Evolutionary conservation across 257 asterid species (phyloP).

Genomic region (Solanum gracilifrons): DNA sequence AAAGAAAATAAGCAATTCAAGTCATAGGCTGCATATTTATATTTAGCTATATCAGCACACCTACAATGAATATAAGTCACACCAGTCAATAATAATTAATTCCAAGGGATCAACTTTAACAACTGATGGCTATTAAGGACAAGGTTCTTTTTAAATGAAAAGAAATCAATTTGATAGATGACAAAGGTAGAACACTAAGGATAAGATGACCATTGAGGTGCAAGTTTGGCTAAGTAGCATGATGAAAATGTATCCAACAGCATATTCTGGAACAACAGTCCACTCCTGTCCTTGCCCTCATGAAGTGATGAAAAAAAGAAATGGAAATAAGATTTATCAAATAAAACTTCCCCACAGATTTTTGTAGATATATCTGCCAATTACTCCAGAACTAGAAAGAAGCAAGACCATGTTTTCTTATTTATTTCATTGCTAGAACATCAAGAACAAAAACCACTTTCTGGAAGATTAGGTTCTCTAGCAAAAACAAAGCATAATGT

Average conservation of each 20-base stretch:
- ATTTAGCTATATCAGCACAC: neutral
- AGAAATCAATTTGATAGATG: neutral
- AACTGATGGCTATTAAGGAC: neutral
- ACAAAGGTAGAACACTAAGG: neutral
- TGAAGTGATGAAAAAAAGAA: neutral
- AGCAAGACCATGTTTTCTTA: neutral
- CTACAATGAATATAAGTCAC: neutral
- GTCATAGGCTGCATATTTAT: neutral
- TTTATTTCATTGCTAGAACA: neutral
- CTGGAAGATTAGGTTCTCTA: neutral
- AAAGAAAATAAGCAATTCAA: neutral
- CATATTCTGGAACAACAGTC: neutral
- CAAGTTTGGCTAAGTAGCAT: neutral
- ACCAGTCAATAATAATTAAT: neutral
- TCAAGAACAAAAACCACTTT: neutral
- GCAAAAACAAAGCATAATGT: neutral
- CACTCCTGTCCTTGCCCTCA: neutral
- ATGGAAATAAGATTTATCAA: neutral
- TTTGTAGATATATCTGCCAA: neutral
- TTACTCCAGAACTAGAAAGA: neutral
- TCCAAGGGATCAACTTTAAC: neutral
- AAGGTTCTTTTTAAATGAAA: neutral
- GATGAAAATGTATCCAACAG: neutral
- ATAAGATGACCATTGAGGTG: neutral
- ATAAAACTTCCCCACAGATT: neutral